Evolutionary conservation across 2,329 filamentous ascomycete genomes (phyloP).

Genomic region (Lasiodiplodia citricola): DNA sequence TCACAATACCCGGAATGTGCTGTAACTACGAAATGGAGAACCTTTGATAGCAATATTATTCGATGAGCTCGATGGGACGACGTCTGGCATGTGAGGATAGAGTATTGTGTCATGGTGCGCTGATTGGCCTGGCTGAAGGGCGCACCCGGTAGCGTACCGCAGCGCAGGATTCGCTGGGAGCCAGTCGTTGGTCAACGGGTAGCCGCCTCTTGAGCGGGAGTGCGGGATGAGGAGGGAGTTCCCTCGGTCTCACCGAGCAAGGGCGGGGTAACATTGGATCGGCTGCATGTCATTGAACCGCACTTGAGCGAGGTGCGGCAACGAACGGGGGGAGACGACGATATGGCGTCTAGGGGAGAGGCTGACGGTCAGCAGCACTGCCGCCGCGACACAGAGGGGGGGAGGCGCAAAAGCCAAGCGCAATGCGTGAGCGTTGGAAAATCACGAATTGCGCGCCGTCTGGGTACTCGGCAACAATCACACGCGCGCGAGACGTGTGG

Average conservation of each 20-base stretch:
- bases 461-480: not conserved
- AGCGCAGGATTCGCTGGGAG: not conserved
- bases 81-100: not conserved
- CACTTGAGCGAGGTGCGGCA: not conserved
- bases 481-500: not conserved
- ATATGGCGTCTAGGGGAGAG: not conserved
- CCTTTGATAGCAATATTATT: conserved; percentile 18
- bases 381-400: not conserved
- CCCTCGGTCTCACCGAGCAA: not conserved
- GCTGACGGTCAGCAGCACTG: not conserved
- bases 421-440: not conserved
- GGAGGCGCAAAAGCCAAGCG: not conserved
- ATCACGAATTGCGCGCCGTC: not conserved
- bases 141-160: conserved; percentile 1
- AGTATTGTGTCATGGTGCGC: not conserved
- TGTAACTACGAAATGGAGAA: conserved; percentile 26
- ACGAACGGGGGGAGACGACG: not conserved
- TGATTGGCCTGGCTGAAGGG: not conserved
- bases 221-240: not conserved
- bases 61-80: not conserved
- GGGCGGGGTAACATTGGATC: conserved; percentile 4
- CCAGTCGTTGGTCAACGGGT: conserved; percentile 3
- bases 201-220: not conserved
- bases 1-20: conserved; percentile 21
- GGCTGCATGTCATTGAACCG: conserved; percentile 6